These are phyloP conservation scores for Gautieria morchelliformis DNA, from an alignment of 768 basidiomycete species.

Conservation along the genomic window DNA sequence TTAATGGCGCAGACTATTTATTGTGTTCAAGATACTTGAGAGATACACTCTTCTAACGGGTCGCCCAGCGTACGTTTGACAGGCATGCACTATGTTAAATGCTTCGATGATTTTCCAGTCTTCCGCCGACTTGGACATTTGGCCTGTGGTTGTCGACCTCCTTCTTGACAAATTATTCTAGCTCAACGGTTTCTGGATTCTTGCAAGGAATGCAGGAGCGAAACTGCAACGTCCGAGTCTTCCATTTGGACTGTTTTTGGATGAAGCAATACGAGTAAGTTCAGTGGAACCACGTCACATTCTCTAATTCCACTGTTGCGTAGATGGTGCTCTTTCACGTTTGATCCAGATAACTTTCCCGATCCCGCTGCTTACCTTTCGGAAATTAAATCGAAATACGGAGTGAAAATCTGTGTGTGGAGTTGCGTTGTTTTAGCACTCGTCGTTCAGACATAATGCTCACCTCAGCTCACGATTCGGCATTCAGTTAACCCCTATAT, in stretches of 20 bases:
- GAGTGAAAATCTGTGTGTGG: conserved; percentile 28
- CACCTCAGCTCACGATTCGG: not conserved
- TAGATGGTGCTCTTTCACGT: conserved; percentile 61
- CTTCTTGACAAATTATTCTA: conserved; percentile 21
- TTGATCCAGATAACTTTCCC: conserved; percentile 54
- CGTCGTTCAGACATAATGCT: not conserved
- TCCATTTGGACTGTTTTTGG: conserved; percentile 39
- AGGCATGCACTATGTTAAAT: not conserved
- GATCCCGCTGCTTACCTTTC: conserved; percentile 23
- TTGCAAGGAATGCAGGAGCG: conserved; percentile 19
- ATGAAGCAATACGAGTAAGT: conserved; percentile 1
- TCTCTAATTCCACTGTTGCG: not conserved
- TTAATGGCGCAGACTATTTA: not conserved
- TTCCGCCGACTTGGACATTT: conserved; percentile 28
- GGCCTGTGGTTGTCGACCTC: conserved; percentile 30
- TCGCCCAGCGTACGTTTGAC: conserved; percentile 11
- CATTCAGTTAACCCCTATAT: conserved; percentile 34
- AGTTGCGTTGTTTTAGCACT: conserved; percentile 10
- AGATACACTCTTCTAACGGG: conserved; percentile 18
- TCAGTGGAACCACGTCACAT: too few relatives aligned
- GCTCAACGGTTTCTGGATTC: conserved; percentile 13
- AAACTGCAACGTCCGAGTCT: conserved; percentile 15
- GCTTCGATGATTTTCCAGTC: not conserved
- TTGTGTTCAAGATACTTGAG: conserved; percentile 18
- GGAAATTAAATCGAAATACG: conserved; percentile 16